Base-by-base conservation (phyloP, 2,329 filamentous ascomycete genomes). In the Pseudogymnoascus sp. region DNA sequence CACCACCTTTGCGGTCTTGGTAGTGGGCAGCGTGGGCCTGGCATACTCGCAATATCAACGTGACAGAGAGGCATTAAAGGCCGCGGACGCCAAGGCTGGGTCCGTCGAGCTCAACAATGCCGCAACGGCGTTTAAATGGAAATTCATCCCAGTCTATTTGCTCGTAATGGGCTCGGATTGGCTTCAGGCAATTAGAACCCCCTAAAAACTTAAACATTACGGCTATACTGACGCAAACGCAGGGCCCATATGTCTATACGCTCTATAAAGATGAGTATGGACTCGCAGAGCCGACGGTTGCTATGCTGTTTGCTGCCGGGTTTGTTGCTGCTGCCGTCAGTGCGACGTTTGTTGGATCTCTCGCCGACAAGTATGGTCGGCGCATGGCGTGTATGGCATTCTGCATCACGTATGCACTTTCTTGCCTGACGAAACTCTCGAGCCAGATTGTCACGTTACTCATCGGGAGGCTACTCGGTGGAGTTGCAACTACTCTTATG, bases 401-500 rank as follows among this genome's bases (percentile, higher is more conserved):
- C 72, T 86, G 84, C 72, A 72, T 73, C 14, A 73, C 78, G 3
- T 84, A 84, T 70, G 77, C 81, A 0, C 70, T 81, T 2, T 82
- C 82, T 0, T 84, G 83, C 66, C 69, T 81, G 59, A 78, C 81
- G 16, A 81, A 84, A 60, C 72, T 84, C 28, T 76, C 77, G 59
- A 72, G 76, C 28, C 70, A 73, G 40, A 63, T 79, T 1, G 70
- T 73, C 4, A 61, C 83, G 10, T 74, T 87, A 4, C 80, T 84
- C 61, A 62, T 77, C 1, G 84, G 84, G 11, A 76, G 84, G 59
- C 71, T 82, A 0, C 76, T 85, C 3, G 82, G 82, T 22, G 84
- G 84, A 0, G 65, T 86, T 53, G 80, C 78, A 28, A 82, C 82
- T 35, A 84, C 82, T 26, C 71, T 86, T 41, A 75, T 86, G 31